A percentile compares a stretch with the other conserved stretches of the same genome.
Conservation (phyloP, 2,329 filamentous ascomycete genomes). For the Trichoderma gracile region DNA sequence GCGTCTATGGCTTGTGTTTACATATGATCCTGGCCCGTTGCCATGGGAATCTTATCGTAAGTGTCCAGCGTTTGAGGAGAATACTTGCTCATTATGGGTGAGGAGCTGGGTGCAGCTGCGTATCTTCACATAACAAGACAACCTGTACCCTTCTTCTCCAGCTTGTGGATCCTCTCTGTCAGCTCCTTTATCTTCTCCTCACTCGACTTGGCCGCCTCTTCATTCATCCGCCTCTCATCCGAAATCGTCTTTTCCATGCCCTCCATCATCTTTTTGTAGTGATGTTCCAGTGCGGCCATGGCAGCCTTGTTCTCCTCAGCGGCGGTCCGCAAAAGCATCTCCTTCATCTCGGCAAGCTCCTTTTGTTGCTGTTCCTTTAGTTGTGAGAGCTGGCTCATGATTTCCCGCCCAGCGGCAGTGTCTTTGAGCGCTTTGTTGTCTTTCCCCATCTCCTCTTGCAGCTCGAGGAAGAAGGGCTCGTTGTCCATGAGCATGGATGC, state of each 20-base stretch:
- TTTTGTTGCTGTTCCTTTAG: slow-evolving; percentile 17
- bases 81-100: neutral
- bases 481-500: slow-evolving; percentile 12
- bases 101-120: neutral
- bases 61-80: no score
- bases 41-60: no score
- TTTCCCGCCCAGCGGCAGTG: slow-evolving; percentile 20
- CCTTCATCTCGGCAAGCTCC: slow-evolving; percentile 19
- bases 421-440: slow-evolving; percentile 24
- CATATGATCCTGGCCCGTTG: no score
- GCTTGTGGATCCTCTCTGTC: slow-evolving; percentile 8
- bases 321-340: slow-evolving; percentile 11
- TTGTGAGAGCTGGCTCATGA: slow-evolving; percentile 17
- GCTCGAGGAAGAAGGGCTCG: slow-evolving; percentile 5
- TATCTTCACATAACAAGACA: slow-evolving; percentile 4
- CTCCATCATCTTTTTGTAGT: slow-evolving; percentile 6
- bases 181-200: slow-evolving; percentile 1
- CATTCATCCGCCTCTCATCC: slow-evolving; percentile 15
- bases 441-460: slow-evolving; percentile 26
- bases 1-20: no score
- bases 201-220: slow-evolving; percentile 10
- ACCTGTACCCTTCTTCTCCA: neutral
- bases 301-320: slow-evolving; percentile 15
- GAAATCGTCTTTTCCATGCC: slow-evolving; percentile 9
- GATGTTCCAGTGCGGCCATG: neutral